Conservation (phyloP, 306 rosid species). For the Vigna radiata region DNA sequence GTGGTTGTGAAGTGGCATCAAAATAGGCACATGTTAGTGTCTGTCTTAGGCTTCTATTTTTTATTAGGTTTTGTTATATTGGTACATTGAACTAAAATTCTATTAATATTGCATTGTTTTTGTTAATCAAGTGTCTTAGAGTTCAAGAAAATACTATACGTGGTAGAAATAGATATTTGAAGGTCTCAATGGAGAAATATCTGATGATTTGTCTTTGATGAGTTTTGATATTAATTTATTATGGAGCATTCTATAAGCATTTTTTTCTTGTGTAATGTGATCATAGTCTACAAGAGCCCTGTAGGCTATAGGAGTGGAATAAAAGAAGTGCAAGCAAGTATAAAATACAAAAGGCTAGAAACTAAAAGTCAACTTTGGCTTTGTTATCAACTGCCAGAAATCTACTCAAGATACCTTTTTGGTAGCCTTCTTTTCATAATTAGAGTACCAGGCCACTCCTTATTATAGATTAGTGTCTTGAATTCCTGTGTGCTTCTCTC, state of each 20-base stretch:
- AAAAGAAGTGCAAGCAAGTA: background rate
- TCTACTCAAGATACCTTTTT: background rate
- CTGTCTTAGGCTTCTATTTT: background rate
- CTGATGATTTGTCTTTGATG: background rate
- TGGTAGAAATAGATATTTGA: background rate
- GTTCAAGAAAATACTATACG: background rate
- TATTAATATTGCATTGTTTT: background rate
- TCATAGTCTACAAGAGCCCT: background rate
- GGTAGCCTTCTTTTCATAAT: background rate
- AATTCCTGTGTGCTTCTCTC: background rate
- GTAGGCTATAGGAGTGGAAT: background rate
- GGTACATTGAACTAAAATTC: background rate
- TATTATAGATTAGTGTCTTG: background rate
- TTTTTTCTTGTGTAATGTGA: background rate
- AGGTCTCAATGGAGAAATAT: background rate
- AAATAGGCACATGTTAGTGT: background rate
- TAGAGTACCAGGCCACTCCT: background rate
- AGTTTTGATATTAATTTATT: background rate
- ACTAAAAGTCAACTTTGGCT: conserved; percentile 3
- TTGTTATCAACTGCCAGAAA: background rate
- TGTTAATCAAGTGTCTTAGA: background rate
- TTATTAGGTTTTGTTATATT: background rate
- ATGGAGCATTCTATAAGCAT: background rate
- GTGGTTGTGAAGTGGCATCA: background rate
- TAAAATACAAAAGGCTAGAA: background rate